phyloP scores from a whole-genome alignment of 1,139 yeast genomes.

The Yueomyces sp. region DNA sequence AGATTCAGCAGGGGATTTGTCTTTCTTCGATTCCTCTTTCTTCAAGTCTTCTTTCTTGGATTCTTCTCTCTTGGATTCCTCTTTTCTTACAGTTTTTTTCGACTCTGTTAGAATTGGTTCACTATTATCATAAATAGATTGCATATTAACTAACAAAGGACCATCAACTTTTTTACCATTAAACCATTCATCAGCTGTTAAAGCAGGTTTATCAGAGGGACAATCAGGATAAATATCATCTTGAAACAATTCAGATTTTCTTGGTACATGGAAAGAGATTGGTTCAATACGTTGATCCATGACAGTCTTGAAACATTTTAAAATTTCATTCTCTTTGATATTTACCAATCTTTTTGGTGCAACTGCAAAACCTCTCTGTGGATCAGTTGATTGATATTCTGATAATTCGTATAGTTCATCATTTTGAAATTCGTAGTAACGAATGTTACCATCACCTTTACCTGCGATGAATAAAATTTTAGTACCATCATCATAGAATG shows the following conservation, averaged over 20 bases:
- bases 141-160: constrained; percentile 72
- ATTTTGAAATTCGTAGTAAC: constrained; percentile 77
- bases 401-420: constrained; percentile 74
- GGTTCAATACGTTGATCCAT: constrained; percentile 80
- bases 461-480: constrained; percentile 83
- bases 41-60: constrained; percentile 9
- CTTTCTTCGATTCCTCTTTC: constrained; percentile 20
- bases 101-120: constrained; percentile 29
- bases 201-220: constrained; percentile 67
- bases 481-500: constrained; percentile 73
- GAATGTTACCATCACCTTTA: constrained; percentile 95
- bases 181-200: constrained; percentile 69
- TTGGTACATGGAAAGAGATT: constrained; percentile 80
- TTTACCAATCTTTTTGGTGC: constrained; percentile 75
- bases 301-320: constrained; percentile 71
- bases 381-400: constrained; percentile 76
- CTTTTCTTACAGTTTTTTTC: constrained; percentile 23
- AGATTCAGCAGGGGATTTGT: constrained; percentile 8
- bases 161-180: constrained; percentile 65
- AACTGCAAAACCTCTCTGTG: constrained; percentile 91
- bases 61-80: constrained; percentile 20
- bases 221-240: constrained; percentile 88
- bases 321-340: constrained; percentile 72
- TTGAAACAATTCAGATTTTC: constrained; percentile 88
- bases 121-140: constrained; percentile 66